Percentiles rank a stretch among this genome's conserved stretches.
These are phyloP conservation scores for Tetrapyrgos nigripes DNA, from an alignment of 1,284 basidiomycete genomes.

Conservation along the genomic window DNA sequence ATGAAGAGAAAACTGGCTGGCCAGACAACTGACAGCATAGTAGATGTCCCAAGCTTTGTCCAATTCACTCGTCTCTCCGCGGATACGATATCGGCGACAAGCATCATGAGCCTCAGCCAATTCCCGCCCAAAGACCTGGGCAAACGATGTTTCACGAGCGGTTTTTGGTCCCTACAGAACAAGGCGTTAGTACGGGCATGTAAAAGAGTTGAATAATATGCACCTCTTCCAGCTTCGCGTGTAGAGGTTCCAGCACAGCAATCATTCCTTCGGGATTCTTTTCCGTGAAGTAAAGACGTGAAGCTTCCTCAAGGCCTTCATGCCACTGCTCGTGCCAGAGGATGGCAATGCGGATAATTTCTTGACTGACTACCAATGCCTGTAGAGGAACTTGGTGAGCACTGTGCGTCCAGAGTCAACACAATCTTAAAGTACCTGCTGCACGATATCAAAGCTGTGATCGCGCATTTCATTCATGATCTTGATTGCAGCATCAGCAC, in stretches of 20 bases:
- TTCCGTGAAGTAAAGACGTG: slow-evolving; percentile 96
- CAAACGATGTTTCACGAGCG: slow-evolving; percentile 94
- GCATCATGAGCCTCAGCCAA: slow-evolving; percentile 95
- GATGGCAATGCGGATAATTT: slow-evolving; percentile 97
- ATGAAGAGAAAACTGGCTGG: slow-evolving; percentile 24
- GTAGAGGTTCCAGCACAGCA: slow-evolving; percentile 90
- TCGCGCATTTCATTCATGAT: slow-evolving; percentile 97
- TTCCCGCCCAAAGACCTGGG: slow-evolving; percentile 94
- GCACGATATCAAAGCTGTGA: slow-evolving; percentile 89
- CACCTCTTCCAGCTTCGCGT: slow-evolving; percentile 91
- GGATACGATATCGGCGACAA: slow-evolving; percentile 85
- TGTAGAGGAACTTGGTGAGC: slow-evolving; percentile 35
- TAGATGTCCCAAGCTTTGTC: slow-evolving; percentile 99
- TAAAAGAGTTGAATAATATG: slow-evolving; percentile 31
- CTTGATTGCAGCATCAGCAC: slow-evolving; percentile 83
- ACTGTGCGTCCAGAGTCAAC: not conserved
- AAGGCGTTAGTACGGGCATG: slow-evolving; percentile 1
- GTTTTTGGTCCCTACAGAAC: slow-evolving; percentile 85
- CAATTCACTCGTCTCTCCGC: slow-evolving; percentile 89
- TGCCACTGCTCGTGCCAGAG: slow-evolving; percentile 99
- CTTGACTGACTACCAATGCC: slow-evolving; percentile 92
- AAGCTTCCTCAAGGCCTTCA: slow-evolving; percentile 98
- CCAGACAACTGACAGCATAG: slow-evolving; percentile 64
- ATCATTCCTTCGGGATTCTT: slow-evolving; percentile 99
- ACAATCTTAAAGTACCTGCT: slow-evolving; percentile 63